Percentiles rank a stretch among this genome's conserved stretches.
phyloP scores from a whole-genome alignment of 2,329 filamentous ascomycete species.

The Epichloe sp. region DNA sequence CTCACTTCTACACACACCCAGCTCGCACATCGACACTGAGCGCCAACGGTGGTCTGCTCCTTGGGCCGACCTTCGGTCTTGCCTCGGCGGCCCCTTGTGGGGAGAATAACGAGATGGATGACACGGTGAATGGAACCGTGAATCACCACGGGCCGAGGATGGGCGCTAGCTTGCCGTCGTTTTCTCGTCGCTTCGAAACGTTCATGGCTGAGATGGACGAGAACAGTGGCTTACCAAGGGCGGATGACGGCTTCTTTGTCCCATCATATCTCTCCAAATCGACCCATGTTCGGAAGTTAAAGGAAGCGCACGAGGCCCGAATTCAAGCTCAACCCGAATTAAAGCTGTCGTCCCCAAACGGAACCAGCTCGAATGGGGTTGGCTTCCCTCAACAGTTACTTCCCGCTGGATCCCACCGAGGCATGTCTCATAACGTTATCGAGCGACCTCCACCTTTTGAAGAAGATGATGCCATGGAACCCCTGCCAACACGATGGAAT shows the following conservation, averaged over 20 bases:
- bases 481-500: constrained; percentile 74
- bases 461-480: constrained; percentile 45
- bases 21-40: constrained; percentile 33
- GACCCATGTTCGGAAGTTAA: constrained; percentile 63
- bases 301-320: constrained; percentile 54
- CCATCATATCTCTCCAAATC: constrained; percentile 75
- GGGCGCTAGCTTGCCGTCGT: constrained; percentile 25
- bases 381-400: constrained; percentile 28
- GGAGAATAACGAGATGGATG: constrained; percentile 18
- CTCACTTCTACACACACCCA: constrained; percentile 27
- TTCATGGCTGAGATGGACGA: constrained; percentile 25
- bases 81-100: constrained; percentile 2
- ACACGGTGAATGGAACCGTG: constrained; percentile 18
- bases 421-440: constrained; percentile 72
- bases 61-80: constrained; percentile 7
- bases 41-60: constrained; percentile 25
- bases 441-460: constrained; percentile 54
- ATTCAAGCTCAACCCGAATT: constrained; percentile 37
- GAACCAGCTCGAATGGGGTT: constrained; percentile 41
- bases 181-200: constrained; percentile 40
- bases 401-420: constrained; percentile 48
- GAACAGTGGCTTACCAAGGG: constrained; percentile 11
- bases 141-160: constrained; percentile 12
- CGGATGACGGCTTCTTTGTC: constrained; percentile 50
- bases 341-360: constrained; percentile 4